Evolutionary conservation across 192 early-diverging fungal genomes (phyloP), one percentile per base, ranked within the genome.

Genomic region (Dissophora ornata): DNA sequence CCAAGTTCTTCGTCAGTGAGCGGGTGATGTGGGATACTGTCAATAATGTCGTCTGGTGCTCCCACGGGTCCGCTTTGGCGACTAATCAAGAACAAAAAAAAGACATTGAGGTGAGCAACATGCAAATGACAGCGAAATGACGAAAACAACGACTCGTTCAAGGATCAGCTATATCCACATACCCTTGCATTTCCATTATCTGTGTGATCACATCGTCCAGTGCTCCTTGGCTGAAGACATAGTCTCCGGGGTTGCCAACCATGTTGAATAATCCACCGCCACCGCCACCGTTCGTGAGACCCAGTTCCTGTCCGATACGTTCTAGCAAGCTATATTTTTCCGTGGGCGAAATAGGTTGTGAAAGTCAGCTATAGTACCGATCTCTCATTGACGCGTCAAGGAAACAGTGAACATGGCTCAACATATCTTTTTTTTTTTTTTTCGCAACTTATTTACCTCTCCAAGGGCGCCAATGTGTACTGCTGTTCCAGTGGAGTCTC

Each of bases 141-240:
- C n/a, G n/a, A n/a, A n/a, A n/a, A n/a, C n/a, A 6, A 38, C 36
- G 6, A 13, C 25, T 13, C 25, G 29, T 18, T 11, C 24, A 30
- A 52, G 10, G 50, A 16, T 15, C 11, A 52, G 1, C 13, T 12
- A 9, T 50, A 11, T 16, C 9, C 32, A 67, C 52, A 58, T 82
- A 88, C 86, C 71, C 79, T 57, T 84, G 83, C 57, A 90, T 86
- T 52, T 93, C 91, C 92, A 93, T 92, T 67, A 92, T 70, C 49
- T 92, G 93, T 7, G 95, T 90, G 51, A 98, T 92, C 47, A 98
- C 92, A 79, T 93, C 90, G 75, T 98, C 96, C 21, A 95, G 84
- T 28, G 89, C 93, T 59, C 81, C 81, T 53, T 92, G 89, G 24
- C 92, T 91, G 79, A 94, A 92, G 12, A 88, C 96, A 80, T 98